Percentiles rank a stretch among this genome's conserved stretches.
Evolutionary conservation across 768 basidiomycete genomes (phyloP).

Genomic region (Coprinopsis strossmayeri): DNA sequence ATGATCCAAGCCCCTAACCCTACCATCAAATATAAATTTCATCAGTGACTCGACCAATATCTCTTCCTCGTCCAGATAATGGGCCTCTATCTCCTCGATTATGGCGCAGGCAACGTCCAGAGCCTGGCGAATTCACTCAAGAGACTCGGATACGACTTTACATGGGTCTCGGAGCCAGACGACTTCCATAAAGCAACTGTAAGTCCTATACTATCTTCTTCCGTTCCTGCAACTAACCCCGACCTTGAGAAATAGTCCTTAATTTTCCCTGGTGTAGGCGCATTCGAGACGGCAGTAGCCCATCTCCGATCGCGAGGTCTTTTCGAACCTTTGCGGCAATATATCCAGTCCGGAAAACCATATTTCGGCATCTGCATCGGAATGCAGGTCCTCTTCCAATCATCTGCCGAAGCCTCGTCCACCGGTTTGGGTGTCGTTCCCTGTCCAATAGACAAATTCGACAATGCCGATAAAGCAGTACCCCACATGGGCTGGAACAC

Average conservation of each 20-base stretch:
- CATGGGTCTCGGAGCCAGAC: conserved; percentile 75
- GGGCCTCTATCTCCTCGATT: conserved; percentile 84
- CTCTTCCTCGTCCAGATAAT: conserved; percentile 16
- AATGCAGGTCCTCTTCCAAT: conserved; percentile 90
- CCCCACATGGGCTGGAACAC: conserved; percentile 99
- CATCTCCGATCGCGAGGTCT: conserved; percentile 69
- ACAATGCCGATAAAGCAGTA: conserved; percentile 70
- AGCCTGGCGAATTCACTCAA: conserved; percentile 89
- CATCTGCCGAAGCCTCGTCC: conserved; percentile 72
- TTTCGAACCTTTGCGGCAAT: conserved; percentile 71
- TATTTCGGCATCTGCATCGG: conserved; percentile 99
- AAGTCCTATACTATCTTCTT: conserved; percentile 39
- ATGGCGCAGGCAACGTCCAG: conserved; percentile 93
- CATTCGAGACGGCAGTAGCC: conserved; percentile 82
- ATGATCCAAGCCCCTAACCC: conserved; percentile 5
- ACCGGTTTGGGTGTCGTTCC: conserved; percentile 84
- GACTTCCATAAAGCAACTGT: conserved; percentile 91
- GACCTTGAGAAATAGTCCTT: conserved; percentile 54
- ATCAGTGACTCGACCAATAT: conserved; percentile 12
- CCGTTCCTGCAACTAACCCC: conserved; percentile 8
- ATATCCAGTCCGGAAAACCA: conserved; percentile 82
- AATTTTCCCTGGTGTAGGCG: conserved; percentile 95
- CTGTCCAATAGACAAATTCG: conserved; percentile 71
- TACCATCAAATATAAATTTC: neutral
- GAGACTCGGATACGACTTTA: conserved; percentile 78